Conservation (phyloP, 352 stramenopile genomes). For the Thalassiosira livingstoniorum region DNA sequence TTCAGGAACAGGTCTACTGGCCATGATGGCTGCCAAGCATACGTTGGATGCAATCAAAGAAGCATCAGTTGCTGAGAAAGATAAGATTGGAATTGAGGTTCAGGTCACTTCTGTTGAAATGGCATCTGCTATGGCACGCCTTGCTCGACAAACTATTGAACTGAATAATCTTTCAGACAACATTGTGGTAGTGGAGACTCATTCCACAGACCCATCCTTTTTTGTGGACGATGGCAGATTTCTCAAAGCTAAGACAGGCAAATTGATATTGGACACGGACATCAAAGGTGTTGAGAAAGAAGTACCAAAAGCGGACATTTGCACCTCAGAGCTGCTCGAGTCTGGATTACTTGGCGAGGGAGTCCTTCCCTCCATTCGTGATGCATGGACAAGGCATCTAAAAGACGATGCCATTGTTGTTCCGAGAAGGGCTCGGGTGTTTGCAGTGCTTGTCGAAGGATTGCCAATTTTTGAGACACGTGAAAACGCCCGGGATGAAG, state of each 20-base stretch:
- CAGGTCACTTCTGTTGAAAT: constrained; percentile 77
- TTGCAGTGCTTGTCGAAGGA: constrained; percentile 66
- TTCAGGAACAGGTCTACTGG: constrained; percentile 75
- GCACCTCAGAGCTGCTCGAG: constrained; percentile 83
- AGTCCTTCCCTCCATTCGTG: constrained; percentile 72
- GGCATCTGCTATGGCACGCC: constrained; percentile 72
- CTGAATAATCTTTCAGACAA: constrained; percentile 59
- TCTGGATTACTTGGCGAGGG: constrained; percentile 80
- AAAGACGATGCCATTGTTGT: constrained; percentile 72
- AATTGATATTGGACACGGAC: not conserved
- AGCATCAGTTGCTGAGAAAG: not conserved
- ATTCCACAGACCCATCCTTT: constrained; percentile 66
- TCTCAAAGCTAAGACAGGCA: constrained; percentile 8
- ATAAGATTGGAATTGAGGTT: constrained; percentile 9
- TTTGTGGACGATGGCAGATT: constrained; percentile 36
- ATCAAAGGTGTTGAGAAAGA: not conserved
- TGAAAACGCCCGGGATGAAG: not conserved
- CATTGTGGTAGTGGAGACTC: constrained; percentile 63
- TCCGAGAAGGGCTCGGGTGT: constrained; percentile 66
- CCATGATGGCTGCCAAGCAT: constrained; percentile 70
- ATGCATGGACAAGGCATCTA: constrained; percentile 81
- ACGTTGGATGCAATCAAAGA: constrained; percentile 15
- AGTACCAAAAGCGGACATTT: constrained; percentile 52
- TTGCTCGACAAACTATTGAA: constrained; percentile 63
- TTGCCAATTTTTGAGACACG: not conserved